A percentile compares a stretch with the other conserved stretches of the same genome.
Evolutionary conservation across 768 basidiomycete species (phyloP).

Genomic region (Hemileccinum rubropunctum): DNA sequence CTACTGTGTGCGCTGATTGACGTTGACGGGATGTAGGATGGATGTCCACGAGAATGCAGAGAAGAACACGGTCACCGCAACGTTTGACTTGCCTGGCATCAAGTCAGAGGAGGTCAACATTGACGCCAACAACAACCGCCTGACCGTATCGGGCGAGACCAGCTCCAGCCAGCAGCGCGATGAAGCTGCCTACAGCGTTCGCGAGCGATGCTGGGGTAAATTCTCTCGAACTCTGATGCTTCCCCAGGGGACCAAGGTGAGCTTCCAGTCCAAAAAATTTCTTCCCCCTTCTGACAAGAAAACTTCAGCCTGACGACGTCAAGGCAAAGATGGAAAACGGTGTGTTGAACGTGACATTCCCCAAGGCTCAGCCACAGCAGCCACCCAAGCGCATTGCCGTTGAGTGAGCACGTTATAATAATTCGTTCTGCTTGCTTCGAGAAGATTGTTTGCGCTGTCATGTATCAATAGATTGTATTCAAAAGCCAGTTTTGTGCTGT

Average conservation of each 20-base stretch:
- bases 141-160: slow-evolving; percentile 51
- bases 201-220: slow-evolving; percentile 47
- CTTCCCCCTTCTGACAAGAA: neutral
- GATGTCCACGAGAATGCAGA: slow-evolving; percentile 50
- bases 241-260: slow-evolving; percentile 47
- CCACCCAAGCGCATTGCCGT: slow-evolving; percentile 45
- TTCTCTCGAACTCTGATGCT: slow-evolving; percentile 48
- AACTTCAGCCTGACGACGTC: slow-evolving; percentile 29
- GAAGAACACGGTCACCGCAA: slow-evolving; percentile 48
- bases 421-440: neutral
- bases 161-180: slow-evolving; percentile 33
- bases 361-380: slow-evolving; percentile 40
- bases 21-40: slow-evolving; percentile 38
- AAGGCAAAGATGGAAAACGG: slow-evolving; percentile 50
- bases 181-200: slow-evolving; percentile 33
- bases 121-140: slow-evolving; percentile 47
- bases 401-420: slow-evolving; percentile 3
- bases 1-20: neutral
- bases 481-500: too few relatives aligned
- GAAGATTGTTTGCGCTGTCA: neutral
- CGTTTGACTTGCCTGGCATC: slow-evolving; percentile 57
- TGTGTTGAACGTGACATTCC: slow-evolving; percentile 49
- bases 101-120: slow-evolving; percentile 49
- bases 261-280: neutral
- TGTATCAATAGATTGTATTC: too few relatives aligned